Evolutionary conservation across 2,329 filamentous ascomycete genomes (phyloP).

Genomic region (Daldinia eschscholtzii): DNA sequence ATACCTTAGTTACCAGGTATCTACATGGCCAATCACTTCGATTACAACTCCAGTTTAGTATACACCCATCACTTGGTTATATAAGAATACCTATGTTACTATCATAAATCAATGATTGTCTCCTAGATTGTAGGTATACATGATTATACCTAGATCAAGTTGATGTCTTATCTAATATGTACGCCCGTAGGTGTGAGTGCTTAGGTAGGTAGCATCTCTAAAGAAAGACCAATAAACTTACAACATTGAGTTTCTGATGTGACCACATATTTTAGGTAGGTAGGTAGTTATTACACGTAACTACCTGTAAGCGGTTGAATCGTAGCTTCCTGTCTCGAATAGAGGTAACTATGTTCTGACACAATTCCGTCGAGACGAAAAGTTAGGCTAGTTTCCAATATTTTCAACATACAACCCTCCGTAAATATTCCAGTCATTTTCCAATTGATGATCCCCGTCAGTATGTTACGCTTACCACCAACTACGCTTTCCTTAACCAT

Average conservation of each 20-base stretch:
- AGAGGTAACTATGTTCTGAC: not conserved
- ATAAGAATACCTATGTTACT: too few species aligned
- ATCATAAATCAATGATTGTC: too few species aligned
- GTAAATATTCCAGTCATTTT: not conserved
- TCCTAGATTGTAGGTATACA: too few species aligned
- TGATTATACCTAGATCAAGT: too few species aligned
- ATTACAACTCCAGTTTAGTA: too few species aligned
- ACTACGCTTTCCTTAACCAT: conserved; percentile 57
- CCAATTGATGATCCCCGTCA: conserved; percentile 16
- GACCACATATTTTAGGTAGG: not conserved
- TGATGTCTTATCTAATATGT: too few species aligned
- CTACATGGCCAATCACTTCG: too few species aligned
- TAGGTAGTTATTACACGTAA: not conserved
- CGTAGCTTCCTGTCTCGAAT: not conserved
- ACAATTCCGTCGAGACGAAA: not conserved
- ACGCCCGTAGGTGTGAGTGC: too few species aligned
- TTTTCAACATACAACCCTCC: not conserved
- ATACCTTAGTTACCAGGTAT: too few species aligned
- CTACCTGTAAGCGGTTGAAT: not conserved
- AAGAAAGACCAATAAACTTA: not conserved
- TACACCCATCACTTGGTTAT: too few species aligned
- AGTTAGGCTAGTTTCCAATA: not conserved
- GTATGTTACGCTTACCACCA: conserved; percentile 59
- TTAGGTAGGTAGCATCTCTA: too few species aligned
- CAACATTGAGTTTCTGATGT: not conserved